Conservation (phyloP, 306 rosid species). For the Rosa multiflora region DNA sequence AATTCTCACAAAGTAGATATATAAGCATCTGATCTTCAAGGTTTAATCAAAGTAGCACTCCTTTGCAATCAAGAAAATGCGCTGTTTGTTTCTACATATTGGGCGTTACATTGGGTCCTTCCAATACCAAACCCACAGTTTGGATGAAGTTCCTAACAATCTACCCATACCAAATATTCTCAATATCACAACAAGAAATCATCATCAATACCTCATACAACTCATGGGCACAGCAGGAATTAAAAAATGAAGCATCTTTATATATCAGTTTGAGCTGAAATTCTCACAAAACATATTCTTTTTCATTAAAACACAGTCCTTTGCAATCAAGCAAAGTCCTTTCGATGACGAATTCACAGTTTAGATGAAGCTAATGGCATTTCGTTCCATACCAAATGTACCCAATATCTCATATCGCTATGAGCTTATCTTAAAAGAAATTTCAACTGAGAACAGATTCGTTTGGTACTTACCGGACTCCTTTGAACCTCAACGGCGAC, state of each 20-base stretch:
- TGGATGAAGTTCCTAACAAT: too few relatives aligned
- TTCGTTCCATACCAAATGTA: background rate
- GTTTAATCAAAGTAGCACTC: background rate
- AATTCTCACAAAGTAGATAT: background rate
- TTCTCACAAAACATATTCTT: background rate
- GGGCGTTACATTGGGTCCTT: background rate
- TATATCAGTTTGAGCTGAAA: background rate
- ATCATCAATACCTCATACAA: background rate
- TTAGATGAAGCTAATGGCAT: background rate
- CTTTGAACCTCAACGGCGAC: background rate
- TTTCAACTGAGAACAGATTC: background rate
- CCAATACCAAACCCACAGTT: too few relatives aligned
- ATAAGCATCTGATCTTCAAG: background rate
- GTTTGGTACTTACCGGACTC: conserved; percentile 6
- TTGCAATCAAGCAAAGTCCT: background rate
- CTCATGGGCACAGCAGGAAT: background rate
- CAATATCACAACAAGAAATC: background rate
- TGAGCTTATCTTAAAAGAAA: background rate
- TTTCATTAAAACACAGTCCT: background rate
- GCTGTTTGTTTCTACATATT: background rate
- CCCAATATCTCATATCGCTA: background rate
- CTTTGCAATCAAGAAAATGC: background rate
- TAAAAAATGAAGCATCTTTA: conserved; percentile 11
- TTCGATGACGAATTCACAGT: background rate
- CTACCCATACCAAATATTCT: too few relatives aligned